Evolutionary conservation across 768 basidiomycete genomes (phyloP), one percentile per base, ranked within the genome.

Genomic region (Cubamyces lactineus): DNA sequence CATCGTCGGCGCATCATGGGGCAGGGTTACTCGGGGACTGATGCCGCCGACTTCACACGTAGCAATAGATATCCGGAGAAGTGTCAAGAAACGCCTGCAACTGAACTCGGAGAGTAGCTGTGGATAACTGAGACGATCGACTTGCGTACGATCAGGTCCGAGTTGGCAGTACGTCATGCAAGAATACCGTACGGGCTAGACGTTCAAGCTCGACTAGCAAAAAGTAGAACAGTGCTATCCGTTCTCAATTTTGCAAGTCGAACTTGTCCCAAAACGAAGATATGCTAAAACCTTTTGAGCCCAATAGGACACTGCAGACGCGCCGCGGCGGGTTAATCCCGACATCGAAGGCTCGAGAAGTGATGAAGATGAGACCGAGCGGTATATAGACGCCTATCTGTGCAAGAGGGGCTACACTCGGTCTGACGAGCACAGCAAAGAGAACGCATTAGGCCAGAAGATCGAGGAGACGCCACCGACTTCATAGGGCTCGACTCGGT

Each of bases 41-140:
- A 47, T 45, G 55, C 55, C 55, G 39, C 30, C 55, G 55, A 47
- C 55, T 45, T 56, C 45, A 56, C 47, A 26, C 21, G 26, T n/a
- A 24, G 46, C 1, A 9, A 34, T 34, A 34, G 34, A 34, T 9
- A 1, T 34, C 34, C 34, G 34, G 34, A 34, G 34, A 34, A 34
- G 34, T 11, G 34, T 11, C 11, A 9, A 34, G 34, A 11, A 34
- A 34, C 34, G 34, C 34, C 9, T 34, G 1, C 1, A 4, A 34
- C 1, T 11, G 34, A 9, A 34, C 34, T 34, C 1, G 11, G 9
- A 7, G 7, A 11, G 34, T 9, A 11, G 34, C 5, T 9, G 11
- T 34, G 5, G 34, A 9, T 7, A 7, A 34, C 34, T 9, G 34
- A 5, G 34, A 1, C 34, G 34, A 34, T 34, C 34, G 34, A 34